Conservation (phyloP, 192 early-diverging fungal genomes). For the Mortierella antarctica region DNA sequence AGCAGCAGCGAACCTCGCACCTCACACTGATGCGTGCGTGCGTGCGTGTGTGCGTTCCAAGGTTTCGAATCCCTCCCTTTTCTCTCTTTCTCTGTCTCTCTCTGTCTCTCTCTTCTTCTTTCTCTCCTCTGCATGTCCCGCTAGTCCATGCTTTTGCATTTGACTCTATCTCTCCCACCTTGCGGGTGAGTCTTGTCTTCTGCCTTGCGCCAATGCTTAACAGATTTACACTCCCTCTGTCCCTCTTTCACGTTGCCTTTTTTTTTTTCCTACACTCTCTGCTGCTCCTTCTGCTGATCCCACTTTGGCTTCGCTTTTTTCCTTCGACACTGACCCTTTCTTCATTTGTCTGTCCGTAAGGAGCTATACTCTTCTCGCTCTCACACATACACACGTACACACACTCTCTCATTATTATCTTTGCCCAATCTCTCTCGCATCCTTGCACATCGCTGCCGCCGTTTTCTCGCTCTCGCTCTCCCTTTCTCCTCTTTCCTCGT, state of each 20-base stretch:
- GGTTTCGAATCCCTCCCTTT: not conserved
- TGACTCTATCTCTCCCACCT: not conserved
- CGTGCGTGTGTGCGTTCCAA: too few relatives aligned
- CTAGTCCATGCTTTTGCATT: not conserved
- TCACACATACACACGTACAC: too few relatives aligned
- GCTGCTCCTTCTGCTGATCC: not conserved
- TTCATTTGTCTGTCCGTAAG: too few relatives aligned
- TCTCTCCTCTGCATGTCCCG: conserved; percentile 2
- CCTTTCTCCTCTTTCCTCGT: too few relatives aligned
- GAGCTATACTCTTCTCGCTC: too few relatives aligned
- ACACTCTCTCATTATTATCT: not conserved
- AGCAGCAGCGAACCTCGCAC: too few relatives aligned
- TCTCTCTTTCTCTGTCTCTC: not conserved
- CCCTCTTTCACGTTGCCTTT: conserved; percentile 2
- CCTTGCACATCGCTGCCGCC: not conserved
- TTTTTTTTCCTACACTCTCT: not conserved
- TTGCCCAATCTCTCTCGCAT: not conserved
- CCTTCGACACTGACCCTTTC: too few relatives aligned
- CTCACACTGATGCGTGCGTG: too few relatives aligned
- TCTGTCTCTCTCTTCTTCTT: not conserved
- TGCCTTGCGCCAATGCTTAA: not conserved
- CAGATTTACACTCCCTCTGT: not conserved
- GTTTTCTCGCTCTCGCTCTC: too few relatives aligned
- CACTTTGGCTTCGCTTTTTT: not conserved
- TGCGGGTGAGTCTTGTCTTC: not conserved